A percentile compares a stretch with the other conserved stretches of the same genome.
Conservation (phyloP, 1,284 basidiomycete genomes). For the Cutaneotrichosporon curvatum region DNA sequence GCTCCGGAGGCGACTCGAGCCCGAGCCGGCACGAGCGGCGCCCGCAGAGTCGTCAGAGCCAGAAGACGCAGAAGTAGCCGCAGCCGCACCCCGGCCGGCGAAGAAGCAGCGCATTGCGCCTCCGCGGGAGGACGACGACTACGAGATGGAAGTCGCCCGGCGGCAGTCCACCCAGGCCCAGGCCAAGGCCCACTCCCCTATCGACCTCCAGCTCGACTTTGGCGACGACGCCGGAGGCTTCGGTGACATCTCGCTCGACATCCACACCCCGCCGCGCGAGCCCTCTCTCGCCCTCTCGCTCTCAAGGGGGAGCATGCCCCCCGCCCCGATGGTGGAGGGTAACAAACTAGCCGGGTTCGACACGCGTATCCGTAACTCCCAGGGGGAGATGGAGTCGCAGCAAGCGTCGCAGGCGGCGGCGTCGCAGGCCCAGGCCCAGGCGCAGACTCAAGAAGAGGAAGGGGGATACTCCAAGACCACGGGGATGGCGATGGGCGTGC, state of each 20-base stretch:
- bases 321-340: too few relatives aligned
- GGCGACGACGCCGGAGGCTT: conserved; percentile 10
- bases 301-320: too few relatives aligned
- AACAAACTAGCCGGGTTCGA: conserved; percentile 79
- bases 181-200: conserved; percentile 18
- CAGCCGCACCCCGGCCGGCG: background rate
- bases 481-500: conserved; percentile 74
- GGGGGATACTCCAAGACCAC: conserved; percentile 82
- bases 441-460: background rate
- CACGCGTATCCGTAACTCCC: conserved; percentile 43
- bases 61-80: too few relatives aligned
- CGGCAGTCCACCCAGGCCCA: conserved; percentile 20
- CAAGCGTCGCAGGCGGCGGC: background rate
- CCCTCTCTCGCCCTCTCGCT: conserved; percentile 31
- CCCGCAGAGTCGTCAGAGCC: conserved; percentile 22
- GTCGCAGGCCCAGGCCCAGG: background rate
- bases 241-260: conserved; percentile 16
- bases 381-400: conserved; percentile 5
- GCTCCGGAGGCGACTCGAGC: conserved; percentile 44
- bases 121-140: conserved; percentile 8
- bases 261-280: conserved; percentile 10
- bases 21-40: conserved; percentile 17
- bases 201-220: conserved; percentile 4
- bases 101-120: conserved; percentile 7
- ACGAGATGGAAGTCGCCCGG: conserved; percentile 63